Evolutionary conservation across 208 protist species (phyloP).

Genomic region (Trichomonas vaginalis): DNA sequence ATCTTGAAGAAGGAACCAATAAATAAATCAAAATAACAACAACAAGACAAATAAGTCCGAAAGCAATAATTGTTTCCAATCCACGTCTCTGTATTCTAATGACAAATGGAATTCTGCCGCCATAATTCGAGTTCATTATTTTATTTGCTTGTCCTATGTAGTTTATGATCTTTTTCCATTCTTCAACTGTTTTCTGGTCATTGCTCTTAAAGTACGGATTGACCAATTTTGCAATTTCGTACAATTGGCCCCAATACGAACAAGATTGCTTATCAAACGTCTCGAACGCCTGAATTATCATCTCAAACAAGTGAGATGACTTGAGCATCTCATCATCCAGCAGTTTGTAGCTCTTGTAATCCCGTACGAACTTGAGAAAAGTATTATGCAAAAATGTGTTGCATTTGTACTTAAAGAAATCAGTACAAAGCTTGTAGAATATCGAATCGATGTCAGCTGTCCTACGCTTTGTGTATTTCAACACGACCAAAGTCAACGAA

Average conservation of each 20-base stretch:
- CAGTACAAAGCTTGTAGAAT: not conserved
- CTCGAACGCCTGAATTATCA: not conserved
- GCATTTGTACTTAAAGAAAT: not conserved
- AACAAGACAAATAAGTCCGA: not conserved
- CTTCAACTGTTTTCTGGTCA: not conserved
- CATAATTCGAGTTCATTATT: not conserved
- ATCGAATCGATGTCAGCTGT: not conserved
- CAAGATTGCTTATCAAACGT: not conserved
- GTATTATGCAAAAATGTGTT: not conserved
- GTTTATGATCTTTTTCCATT: not conserved
- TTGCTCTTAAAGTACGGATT: not conserved
- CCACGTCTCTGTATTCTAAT: not conserved
- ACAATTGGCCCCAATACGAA: not conserved
- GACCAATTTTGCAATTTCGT: not conserved
- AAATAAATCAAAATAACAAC: not conserved
- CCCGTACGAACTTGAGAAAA: not conserved
- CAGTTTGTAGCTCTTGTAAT: not conserved
- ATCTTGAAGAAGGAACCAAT: not conserved
- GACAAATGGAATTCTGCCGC: not conserved
- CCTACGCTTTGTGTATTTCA: not conserved
- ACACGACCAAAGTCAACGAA: not conserved
- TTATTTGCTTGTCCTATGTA: not conserved
- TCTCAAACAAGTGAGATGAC: not conserved
- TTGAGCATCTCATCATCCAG: not conserved
- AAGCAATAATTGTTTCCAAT: not conserved